Evolutionary conservation across 1,284 basidiomycete species (phyloP), one percentile per base, ranked within the genome.

Genomic region (Peniophora sp.): DNA sequence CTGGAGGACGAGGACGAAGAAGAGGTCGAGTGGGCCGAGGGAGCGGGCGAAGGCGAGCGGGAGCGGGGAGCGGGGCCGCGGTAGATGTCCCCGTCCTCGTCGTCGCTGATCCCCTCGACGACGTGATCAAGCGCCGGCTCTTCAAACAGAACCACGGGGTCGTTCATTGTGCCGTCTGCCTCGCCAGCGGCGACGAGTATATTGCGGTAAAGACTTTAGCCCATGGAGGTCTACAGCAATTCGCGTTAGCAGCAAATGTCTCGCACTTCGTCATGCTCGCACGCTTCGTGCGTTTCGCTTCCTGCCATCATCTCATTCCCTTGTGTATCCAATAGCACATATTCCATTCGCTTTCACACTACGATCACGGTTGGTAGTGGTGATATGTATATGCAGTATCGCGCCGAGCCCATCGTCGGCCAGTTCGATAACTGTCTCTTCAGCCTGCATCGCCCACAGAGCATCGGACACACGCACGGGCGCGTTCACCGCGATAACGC

Each of bases 351-450:
- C n/a, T n/a, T n/a, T n/a, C n/a, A n/a, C n/a, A n/a, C n/a, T n/a
- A n/a, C n/a, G n/a, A n/a, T n/a, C n/a, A n/a, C n/a, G n/a, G n/a
- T n/a, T n/a, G n/a, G n/a, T n/a, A n/a, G n/a, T n/a, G n/a, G n/a
- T n/a, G n/a, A n/a, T n/a, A n/a, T n/a, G n/a, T n/a, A n/a, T n/a
- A n/a, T n/a, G n/a, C n/a, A n/a, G n/a, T n/a, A n/a, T 51, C 83
- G 81, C 44, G 96, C 96, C 0, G 94, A 98, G 59, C 89, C 88
- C 52, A 91, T 98, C 51, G 96, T 97, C 3, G 96, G 96, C 1
- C 97, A 99, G 64, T 91, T 96, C 57, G 96, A 99, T 64, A 97
- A 97, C 60, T 99, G 97, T 62, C 65, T 99, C 14, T 97, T 98
- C 72, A 97, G 94, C 62, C 66, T 99, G 55, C 96, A 99, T 66